These are phyloP conservation scores for Cyanidium caldarium DNA, from an alignment of 23 red algal genomes.

Conservation along the genomic window DNA sequence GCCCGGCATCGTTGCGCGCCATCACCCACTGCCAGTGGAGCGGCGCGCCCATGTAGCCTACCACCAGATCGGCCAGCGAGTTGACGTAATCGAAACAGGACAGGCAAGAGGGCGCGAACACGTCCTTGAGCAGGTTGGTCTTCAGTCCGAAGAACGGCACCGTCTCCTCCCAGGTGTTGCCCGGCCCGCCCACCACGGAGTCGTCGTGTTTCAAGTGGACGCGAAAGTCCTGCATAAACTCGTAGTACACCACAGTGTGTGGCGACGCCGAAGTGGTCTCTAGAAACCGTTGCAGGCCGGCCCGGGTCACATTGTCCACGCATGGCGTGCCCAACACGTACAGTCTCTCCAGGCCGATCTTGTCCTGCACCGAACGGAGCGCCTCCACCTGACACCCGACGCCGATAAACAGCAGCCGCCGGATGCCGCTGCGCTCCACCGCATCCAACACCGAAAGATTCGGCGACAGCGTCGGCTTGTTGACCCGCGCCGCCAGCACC, in stretches of 20 bases:
- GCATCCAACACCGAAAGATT: slow-evolving; percentile 17
- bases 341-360: slow-evolving; percentile 12
- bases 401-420: background rate
- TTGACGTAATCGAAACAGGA: slow-evolving; percentile 31
- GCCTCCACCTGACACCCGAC: slow-evolving; percentile 24
- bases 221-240: slow-evolving; percentile 30
- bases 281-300: slow-evolving; percentile 18
- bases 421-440: slow-evolving; percentile 9
- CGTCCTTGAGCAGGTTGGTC: slow-evolving; percentile 12
- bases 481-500: slow-evolving; percentile 6
- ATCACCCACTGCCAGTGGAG: slow-evolving; percentile 20
- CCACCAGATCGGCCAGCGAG: slow-evolving; percentile 12
- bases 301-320: slow-evolving; percentile 19
- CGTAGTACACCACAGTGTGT: slow-evolving; percentile 16
- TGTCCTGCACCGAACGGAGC: slow-evolving; percentile 8
- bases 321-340: slow-evolving; percentile 24
- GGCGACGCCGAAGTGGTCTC: slow-evolving; percentile 12
- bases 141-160: slow-evolving; percentile 19
- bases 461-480: slow-evolving; percentile 21
- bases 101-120: slow-evolving; percentile 22
- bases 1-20: slow-evolving; percentile 10
- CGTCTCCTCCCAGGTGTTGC: slow-evolving; percentile 6
- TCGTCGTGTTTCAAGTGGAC: slow-evolving; percentile 31
- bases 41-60: slow-evolving; percentile 24
- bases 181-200: slow-evolving; percentile 1